phyloP scores from a whole-genome alignment of 1,139 yeast genomes.

The Geotrichum fermentans region DNA sequence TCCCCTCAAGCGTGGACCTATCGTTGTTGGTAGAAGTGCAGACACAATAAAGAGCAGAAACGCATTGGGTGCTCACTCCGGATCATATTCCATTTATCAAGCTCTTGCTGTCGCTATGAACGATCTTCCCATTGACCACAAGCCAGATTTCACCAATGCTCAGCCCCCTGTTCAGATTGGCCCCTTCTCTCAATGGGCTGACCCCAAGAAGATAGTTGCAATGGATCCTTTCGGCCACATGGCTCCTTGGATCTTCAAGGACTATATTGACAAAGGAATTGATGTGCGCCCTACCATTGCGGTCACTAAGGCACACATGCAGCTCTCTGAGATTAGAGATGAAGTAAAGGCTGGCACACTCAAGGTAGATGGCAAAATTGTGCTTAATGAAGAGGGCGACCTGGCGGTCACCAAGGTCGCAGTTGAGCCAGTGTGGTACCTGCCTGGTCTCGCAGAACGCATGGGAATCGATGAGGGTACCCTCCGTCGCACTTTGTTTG shows the following conservation, averaged over 20 bases:
- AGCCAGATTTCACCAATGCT: slow-evolving; percentile 55
- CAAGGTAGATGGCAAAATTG: slow-evolving; percentile 52
- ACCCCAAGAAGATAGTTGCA: slow-evolving; percentile 51
- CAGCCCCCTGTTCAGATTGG: slow-evolving; percentile 54
- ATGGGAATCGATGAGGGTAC: slow-evolving; percentile 52
- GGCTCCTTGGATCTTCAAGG: slow-evolving; percentile 52
- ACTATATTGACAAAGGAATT: slow-evolving; percentile 42
- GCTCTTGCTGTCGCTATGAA: slow-evolving; percentile 56
- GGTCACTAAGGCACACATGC: slow-evolving; percentile 57
- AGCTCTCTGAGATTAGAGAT: slow-evolving; percentile 50
- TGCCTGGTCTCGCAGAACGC: slow-evolving; percentile 59
- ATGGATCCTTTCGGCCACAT: slow-evolving; percentile 60
- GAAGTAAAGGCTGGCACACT: slow-evolving; percentile 49
- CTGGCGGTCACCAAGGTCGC: slow-evolving; percentile 57
- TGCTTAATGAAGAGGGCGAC: slow-evolving; percentile 52
- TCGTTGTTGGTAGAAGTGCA: slow-evolving; percentile 46
- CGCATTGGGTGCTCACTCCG: slow-evolving; percentile 60
- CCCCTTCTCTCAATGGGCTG: slow-evolving; percentile 52
- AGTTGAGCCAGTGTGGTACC: slow-evolving; percentile 61
- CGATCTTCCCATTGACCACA: slow-evolving; percentile 47
- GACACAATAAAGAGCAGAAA: slow-evolving; percentile 39
- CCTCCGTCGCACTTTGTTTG: slow-evolving; percentile 52
- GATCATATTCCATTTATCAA: slow-evolving; percentile 55
- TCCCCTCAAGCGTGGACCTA: slow-evolving; percentile 49
- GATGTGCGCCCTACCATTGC: slow-evolving; percentile 59